Evolutionary conservation across 2,329 filamentous ascomycete genomes (phyloP), one percentile per base, ranked within the genome.

Genomic region (Laburnicola sp.): DNA sequence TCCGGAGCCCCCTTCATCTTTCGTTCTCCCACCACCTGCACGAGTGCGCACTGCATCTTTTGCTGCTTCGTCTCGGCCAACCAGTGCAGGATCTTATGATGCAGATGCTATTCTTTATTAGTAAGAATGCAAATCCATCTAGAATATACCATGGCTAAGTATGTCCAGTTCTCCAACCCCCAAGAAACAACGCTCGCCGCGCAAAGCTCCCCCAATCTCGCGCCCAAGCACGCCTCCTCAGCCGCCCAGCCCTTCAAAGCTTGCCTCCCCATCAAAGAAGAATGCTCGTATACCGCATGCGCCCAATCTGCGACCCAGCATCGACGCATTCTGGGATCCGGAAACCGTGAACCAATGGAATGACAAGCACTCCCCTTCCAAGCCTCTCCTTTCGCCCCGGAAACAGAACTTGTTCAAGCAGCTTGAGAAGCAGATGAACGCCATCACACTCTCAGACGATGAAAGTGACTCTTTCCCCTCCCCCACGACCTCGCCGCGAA

Each of bases 281-380:
- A 68, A 65, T 37, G 53, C 53, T 9, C 53, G 54, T 0, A 70
- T 73, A 25, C 69, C 69, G 2, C 59, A 64, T 30, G 64, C 62
- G 2, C 54, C 62, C 1, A 57, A 64, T 35, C 53, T 71, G 32
- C 61, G 69, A 28, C 70, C 70, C 10, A 74, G 70, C 30, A 58
- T 74, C 3, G 71, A 74, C 39, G 68, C 70, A 1, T 74, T 74
- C 53, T 74, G 72, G 72, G 60, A 64, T 26, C 61, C 66, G 27
- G 65, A 66, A 37, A 61, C 66, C 21, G 68, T 74, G 2, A 74
- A 74, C 41, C 56, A 64, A 6, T 72, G 65, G 64, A 69, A 69
- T 26, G 71, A 74, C 22, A 60, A 53, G 22, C 67, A 72, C 45
- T 73, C 71, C 0, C 71, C 71, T 9, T 52, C 57, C 5, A 74